phyloP scores from a whole-genome alignment of 2,329 filamentous ascomycete genomes.

The Apiospora kogelbergensis region DNA sequence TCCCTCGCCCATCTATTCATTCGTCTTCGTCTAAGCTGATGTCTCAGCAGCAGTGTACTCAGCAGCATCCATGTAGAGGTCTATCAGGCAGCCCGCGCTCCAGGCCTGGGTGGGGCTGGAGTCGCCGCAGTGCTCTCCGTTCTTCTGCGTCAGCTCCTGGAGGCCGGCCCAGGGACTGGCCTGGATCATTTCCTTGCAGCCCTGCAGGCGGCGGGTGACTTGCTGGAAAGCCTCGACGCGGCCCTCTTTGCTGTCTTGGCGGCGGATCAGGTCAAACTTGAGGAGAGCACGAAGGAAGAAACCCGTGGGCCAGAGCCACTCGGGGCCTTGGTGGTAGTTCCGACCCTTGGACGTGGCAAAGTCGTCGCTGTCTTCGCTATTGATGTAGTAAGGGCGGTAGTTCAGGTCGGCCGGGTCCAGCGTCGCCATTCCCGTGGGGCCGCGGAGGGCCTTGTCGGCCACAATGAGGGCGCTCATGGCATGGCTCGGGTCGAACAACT shows the following conservation, averaged over 20 bases:
- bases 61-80: conserved; percentile 90
- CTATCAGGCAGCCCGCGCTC: conserved; percentile 92
- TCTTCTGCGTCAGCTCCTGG: conserved; percentile 89
- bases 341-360: conserved; percentile 91
- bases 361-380: conserved; percentile 88
- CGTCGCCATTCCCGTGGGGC: conserved; percentile 92
- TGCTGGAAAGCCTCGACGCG: conserved; percentile 91
- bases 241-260: conserved; percentile 57
- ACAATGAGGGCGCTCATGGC: conserved; percentile 78
- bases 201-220: conserved; percentile 77
- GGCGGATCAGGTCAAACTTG: conserved; percentile 80
- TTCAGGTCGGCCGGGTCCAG: conserved; percentile 90
- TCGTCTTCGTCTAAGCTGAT: neutral
- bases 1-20: neutral
- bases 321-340: conserved; percentile 97
- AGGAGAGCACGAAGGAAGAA: conserved; percentile 92
- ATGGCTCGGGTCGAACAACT: conserved; percentile 77
- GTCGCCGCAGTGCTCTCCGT: conserved; percentile 79
- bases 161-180: conserved; percentile 86
- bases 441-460: conserved; percentile 77
- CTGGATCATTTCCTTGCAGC: conserved; percentile 82
- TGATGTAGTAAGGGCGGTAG: conserved; percentile 92
- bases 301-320: conserved; percentile 97
- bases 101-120: conserved; percentile 95
- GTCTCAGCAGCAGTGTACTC: conserved; percentile 33